A percentile compares a stretch with the other conserved stretches of the same genome.
Conservation (phyloP, 371 early-diverging fungal genomes). For the Amoeboaphelidium protococcarum region DNA sequence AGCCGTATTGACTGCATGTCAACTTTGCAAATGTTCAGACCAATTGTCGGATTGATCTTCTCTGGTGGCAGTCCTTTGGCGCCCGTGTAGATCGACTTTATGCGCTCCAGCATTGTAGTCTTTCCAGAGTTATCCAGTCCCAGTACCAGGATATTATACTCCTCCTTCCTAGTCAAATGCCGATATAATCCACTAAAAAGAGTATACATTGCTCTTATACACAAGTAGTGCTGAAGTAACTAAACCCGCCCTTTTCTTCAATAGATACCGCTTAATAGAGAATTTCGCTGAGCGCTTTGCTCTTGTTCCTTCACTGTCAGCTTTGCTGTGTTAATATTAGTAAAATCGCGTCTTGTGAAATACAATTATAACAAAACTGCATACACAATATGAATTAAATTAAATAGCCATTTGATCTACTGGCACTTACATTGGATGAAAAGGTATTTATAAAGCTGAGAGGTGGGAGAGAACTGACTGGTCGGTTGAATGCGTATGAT, state of each 20-base stretch:
- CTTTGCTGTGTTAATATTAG: too few relatives aligned
- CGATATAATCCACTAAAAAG: conserved; percentile 63
- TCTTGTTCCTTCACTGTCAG: too few relatives aligned
- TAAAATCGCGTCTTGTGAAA: too few relatives aligned
- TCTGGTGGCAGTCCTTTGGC: conserved; percentile 47
- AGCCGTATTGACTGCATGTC: background rate
- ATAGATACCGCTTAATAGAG: too few relatives aligned
- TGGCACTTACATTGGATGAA: background rate
- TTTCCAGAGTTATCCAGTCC: conserved; percentile 91
- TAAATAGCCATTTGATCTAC: background rate
- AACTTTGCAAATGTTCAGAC: conserved; percentile 42
- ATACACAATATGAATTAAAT: too few relatives aligned
- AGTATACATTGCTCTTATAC: conserved; percentile 86
- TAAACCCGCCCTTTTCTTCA: too few relatives aligned
- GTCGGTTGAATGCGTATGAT: background rate
- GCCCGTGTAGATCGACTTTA: conserved; percentile 43
- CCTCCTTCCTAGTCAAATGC: conserved; percentile 55
- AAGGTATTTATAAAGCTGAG: background rate
- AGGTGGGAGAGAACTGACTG: background rate
- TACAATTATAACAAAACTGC: too few relatives aligned
- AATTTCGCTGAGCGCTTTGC: too few relatives aligned
- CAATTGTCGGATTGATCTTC: conserved; percentile 76
- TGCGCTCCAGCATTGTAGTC: conserved; percentile 61
- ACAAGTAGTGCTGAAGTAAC: too few relatives aligned
- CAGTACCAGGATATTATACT: conserved; percentile 71